Percentiles rank a stretch among this genome's conserved stretches.
Evolutionary conservation across 1,284 basidiomycete genomes (phyloP).

Genomic region (Papiliotrema terrestris): DNA sequence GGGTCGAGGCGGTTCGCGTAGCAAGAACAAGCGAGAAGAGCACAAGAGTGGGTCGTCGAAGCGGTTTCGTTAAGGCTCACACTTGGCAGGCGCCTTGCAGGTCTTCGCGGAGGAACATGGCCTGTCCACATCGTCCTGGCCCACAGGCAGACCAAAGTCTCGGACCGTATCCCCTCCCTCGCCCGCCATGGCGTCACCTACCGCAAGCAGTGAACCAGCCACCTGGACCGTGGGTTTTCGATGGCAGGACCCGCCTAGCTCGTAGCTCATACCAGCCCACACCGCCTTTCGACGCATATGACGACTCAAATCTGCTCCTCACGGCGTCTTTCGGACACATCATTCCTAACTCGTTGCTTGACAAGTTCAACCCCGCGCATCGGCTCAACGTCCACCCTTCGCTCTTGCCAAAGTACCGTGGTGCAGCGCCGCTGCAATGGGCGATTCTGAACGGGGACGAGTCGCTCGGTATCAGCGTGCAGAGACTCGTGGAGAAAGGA

Average conservation of each 20-base stretch:
- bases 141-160: too few relatives aligned
- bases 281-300: slow-evolving; percentile 49
- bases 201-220: too few relatives aligned
- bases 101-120: neutral
- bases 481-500: slow-evolving; percentile 42
- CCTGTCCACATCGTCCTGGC: neutral
- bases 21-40: neutral
- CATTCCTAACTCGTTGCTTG: slow-evolving; percentile 64
- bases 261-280: neutral
- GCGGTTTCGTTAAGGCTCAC: too few relatives aligned
- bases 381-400: slow-evolving; percentile 93
- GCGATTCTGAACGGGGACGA: slow-evolving; percentile 63
- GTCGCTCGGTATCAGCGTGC: slow-evolving; percentile 67
- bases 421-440: slow-evolving; percentile 89
- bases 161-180: too few relatives aligned
- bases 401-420: slow-evolving; percentile 79
- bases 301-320: slow-evolving; percentile 63
- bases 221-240: too few relatives aligned
- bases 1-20: slow-evolving; percentile 14
- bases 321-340: slow-evolving; percentile 93
- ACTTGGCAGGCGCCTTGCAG: neutral
- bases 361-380: slow-evolving; percentile 60
- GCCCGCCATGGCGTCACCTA: too few relatives aligned
- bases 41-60: neutral
- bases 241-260: neutral